Evolutionary conservation across 2,329 filamentous ascomycete species (phyloP), one percentile per base, ranked within the genome.

Genomic region (Beauveria caledonica): DNA sequence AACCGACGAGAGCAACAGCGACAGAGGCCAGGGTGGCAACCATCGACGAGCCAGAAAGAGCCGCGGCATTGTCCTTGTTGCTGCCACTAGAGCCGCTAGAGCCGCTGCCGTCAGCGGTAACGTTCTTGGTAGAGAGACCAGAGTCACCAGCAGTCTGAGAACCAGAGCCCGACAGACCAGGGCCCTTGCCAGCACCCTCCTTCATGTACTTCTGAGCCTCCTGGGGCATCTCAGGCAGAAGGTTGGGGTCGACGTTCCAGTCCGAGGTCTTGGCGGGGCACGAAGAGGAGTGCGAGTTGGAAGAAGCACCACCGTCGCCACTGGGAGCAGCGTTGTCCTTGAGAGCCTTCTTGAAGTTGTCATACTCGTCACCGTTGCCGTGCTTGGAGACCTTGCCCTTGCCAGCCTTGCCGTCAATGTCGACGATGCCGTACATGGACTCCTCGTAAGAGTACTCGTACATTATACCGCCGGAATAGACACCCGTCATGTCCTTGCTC

Each of bases 381-480:
- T 80, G 75, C 64, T 87, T 82, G 36, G 76, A 77, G 62, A 89
- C 81, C 5, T 73, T 76, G 60, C 81, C 58, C 19, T 25, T 74
- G 23, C 42, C 60, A 21, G 25, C 45, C 70, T 74, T 68, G 64
- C 80, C 82, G 51, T 74, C 70, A 69, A 94, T 78, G 61, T 83
- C 76, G 70, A 92, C 91, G 62, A 96, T 86, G 65, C 92, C 93
- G 74, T 86, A 97, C 50, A 86, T 80, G 77, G 86, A 90, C 63
- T 81, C 80, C 75, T 95, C 91, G 69, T 88, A 77, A 10, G 89
- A 87, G 80, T 96, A 99, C 76, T 97, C 92, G 78, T 97, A 99
- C 74, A 97, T 89, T 44, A 99, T 84, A 73, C 94, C 94, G 69
- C 94, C 94, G 45, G 92, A 97, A 83, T 96, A 97, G 68, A 97